Evolutionary conservation across 805 yeast species (phyloP).

Genomic region (Brettanomyces naardenensis): DNA sequence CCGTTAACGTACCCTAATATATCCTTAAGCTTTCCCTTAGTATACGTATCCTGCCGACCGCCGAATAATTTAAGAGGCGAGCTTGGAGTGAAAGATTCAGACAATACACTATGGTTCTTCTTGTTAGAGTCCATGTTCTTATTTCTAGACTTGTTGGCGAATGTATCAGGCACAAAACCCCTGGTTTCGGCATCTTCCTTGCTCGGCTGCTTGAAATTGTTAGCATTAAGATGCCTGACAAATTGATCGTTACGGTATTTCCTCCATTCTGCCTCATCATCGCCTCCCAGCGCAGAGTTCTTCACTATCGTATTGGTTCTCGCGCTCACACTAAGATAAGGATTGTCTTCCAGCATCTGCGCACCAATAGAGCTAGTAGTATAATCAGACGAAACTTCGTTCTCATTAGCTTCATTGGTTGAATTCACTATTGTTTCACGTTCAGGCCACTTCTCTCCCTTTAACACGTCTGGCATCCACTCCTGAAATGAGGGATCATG

Average conservation of each 20-base stretch:
- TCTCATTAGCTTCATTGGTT: not conserved
- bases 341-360: conserved; percentile 7
- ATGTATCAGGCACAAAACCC: conserved; percentile 21
- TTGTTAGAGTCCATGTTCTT: conserved; percentile 10
- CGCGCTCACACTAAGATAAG: conserved; percentile 12
- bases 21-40: conserved; percentile 20
- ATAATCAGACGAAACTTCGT: not conserved
- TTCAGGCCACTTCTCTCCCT: conserved; percentile 13
- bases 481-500: conserved; percentile 1
- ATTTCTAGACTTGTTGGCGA: conserved; percentile 19
- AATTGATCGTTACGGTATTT: conserved; percentile 18
- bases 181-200: not conserved
- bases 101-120: not conserved
- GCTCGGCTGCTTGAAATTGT: conserved; percentile 13
- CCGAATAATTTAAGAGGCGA: conserved; percentile 27
- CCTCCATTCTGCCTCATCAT: conserved; percentile 24
- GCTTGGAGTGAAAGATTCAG: conserved; percentile 19
- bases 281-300: conserved; percentile 5
- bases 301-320: conserved; percentile 2
- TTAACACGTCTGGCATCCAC: conserved; percentile 4
- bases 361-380: not conserved
- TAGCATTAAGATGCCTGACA: conserved; percentile 14
- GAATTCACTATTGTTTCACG: not conserved
- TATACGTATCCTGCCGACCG: conserved; percentile 23
- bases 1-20: conserved; percentile 16